Evolutionary conservation across 1,284 basidiomycete species (phyloP).

Genomic region (Tremellales sp.): DNA sequence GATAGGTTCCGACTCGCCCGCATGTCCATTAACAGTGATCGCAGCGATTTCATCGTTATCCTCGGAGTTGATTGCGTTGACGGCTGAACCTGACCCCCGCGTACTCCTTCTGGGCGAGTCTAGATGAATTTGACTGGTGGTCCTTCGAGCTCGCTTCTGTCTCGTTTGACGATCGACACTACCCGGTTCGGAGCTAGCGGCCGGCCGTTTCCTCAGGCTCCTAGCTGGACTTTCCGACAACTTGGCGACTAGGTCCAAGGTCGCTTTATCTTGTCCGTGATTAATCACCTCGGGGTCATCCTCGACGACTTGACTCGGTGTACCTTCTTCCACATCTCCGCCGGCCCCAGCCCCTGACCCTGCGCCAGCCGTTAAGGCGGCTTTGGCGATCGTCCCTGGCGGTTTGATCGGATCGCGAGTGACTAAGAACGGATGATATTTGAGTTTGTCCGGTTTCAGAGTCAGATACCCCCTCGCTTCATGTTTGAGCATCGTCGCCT

Average conservation of each 20-base stretch:
- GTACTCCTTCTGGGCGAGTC: constrained; percentile 7
- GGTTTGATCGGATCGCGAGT: constrained; percentile 19
- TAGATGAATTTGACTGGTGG: constrained; percentile 1
- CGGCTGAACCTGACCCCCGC: not conserved
- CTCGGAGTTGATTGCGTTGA: not conserved
- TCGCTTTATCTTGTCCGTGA: constrained; percentile 35
- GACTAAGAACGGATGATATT: constrained; percentile 91
- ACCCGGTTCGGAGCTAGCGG: constrained; percentile 2
- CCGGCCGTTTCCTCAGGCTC: constrained; percentile 24
- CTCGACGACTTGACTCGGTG: not conserved
- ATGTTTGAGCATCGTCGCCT: constrained; percentile 64
- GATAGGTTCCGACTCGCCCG: not conserved
- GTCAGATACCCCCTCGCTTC: constrained; percentile 74
- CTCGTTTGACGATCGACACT: not conserved
- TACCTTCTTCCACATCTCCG: constrained; percentile 2
- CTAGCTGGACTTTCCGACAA: constrained; percentile 21
- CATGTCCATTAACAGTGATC: constrained; percentile 1
- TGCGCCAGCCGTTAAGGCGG: not conserved
- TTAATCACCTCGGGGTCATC: constrained; percentile 9
- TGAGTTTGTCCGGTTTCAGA: constrained; percentile 78
- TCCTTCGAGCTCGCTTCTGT: not conserved
- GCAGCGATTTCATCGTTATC: not conserved
- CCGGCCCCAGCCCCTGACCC: not conserved
- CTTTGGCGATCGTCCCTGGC: not conserved
- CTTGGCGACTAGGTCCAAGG: constrained; percentile 34